Evolutionary conservation across 768 basidiomycete genomes (phyloP), one percentile per base, ranked within the genome.

Genomic region (Tephrocybe rancida): DNA sequence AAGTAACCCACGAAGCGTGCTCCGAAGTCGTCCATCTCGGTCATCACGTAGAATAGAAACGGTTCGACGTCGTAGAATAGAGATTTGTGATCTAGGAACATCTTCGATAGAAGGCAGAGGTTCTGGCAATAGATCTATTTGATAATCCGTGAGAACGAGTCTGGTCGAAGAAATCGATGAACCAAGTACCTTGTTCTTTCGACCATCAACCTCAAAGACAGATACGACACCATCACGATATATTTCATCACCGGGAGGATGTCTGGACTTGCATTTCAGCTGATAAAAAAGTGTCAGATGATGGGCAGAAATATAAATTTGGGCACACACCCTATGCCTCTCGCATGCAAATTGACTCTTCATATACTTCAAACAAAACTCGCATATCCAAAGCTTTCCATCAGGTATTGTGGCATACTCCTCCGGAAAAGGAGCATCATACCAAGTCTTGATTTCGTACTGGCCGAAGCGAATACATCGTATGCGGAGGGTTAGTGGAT

Each of bases 1-100:
- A 99, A 99, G 70, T 99, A 99, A 7, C 97, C 97, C 48, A 99
- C 90, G 65, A 99, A 99, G 48, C 90, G 87, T 25, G 94, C 89
- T 5, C 96, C 97, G 44, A 82, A 72, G 32, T 94, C 92, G 72
- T 97, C 92, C 52, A 83, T 79, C 67, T 97, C 92, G 3, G 96
- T 90, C 76, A 97, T 92, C 59, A 99, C 95, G 70, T 99, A 99
- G 75, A 99, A 99, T 42, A 99, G 75, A 72, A 99, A 99, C 0
- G 97, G 97, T 71, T 99, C 97, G 59, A 98, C 96, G 72, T 98
- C 96, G 74, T 98, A 98, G 72, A 98, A 98, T 45, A 98, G 83
- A 16, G 95, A 98, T 70, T 98, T 98, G 76, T 97, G 95, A 69
- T 98, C 94, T 61, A 98, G 83, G 72, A 98, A 98, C 95, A 98